Evolutionary conservation across 192 early-diverging fungal species (phyloP).

Genomic region (Haplosporangium gracile): DNA sequence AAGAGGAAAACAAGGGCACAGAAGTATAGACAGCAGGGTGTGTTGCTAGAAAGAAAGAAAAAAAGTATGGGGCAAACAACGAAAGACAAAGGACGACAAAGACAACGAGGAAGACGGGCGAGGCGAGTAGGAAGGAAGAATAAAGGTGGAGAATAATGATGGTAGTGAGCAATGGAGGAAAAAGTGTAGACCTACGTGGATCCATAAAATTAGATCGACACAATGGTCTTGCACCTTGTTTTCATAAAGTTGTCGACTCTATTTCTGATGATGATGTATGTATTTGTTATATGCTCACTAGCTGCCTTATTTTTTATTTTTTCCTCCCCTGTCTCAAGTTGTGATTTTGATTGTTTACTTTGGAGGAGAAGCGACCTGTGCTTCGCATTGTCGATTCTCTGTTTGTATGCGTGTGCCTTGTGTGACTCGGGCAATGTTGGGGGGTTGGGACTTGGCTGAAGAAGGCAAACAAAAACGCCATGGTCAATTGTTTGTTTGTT

Average conservation of each 20-base stretch:
- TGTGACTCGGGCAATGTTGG: not conserved
- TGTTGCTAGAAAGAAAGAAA: not conserved
- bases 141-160: too few species aligned
- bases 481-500: too few species aligned
- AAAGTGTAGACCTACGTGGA: not conserved
- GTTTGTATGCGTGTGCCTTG: not conserved
- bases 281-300: not conserved
- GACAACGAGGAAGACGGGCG: not conserved
- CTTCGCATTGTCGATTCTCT: not conserved
- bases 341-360: not conserved
- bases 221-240: not conserved
- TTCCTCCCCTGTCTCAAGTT: too few species aligned
- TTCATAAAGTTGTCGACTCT: not conserved
- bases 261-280: not conserved
- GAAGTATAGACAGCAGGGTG: not conserved
- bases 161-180: too few species aligned
- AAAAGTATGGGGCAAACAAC: not conserved
- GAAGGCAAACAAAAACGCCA: not conserved
- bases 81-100: not conserved
- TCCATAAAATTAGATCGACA: not conserved
- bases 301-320: not conserved
- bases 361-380: not conserved
- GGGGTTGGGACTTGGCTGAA: not conserved
- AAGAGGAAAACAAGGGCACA: not conserved
- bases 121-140: too few species aligned